These are phyloP conservation scores for Russula compacta DNA, from an alignment of 768 basidiomycete species.

Conservation along the genomic window DNA sequence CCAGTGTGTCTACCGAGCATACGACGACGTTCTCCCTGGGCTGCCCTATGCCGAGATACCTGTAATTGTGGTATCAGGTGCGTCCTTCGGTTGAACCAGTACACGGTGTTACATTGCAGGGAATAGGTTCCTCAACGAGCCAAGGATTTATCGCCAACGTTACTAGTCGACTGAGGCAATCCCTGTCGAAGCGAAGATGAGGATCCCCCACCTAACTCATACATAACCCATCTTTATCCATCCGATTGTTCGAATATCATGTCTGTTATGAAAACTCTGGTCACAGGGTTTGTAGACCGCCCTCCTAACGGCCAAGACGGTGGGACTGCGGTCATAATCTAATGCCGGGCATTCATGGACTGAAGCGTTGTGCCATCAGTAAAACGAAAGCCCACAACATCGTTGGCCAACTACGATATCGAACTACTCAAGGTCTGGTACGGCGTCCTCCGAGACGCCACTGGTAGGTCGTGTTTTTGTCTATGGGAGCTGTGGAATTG, in stretches of 20 bases:
- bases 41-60: constrained; percentile 20
- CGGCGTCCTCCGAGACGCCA: constrained; percentile 29
- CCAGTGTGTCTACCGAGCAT: constrained; percentile 15
- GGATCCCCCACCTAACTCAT: constrained; percentile 1
- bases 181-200: neutral
- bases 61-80: constrained; percentile 17
- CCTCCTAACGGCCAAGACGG: constrained; percentile 17
- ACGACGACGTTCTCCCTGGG: constrained; percentile 17
- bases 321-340: neutral
- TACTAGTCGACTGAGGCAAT: constrained; percentile 5
- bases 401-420: constrained; percentile 56
- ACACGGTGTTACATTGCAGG: neutral
- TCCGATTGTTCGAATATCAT: constrained; percentile 18
- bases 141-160: constrained; percentile 10
- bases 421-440: constrained; percentile 54
- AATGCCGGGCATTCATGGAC: neutral
- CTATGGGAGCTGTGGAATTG: constrained; percentile 5
- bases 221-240: constrained; percentile 13
- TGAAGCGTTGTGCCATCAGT: constrained; percentile 24
- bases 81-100: neutral
- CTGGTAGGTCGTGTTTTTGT: constrained; percentile 1
- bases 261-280: constrained; percentile 19
- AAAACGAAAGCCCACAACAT: constrained; percentile 40
- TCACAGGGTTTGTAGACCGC: constrained; percentile 16
- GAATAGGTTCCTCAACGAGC: constrained; percentile 14